These are phyloP conservation scores for Tricholoma sp. DNA, from an alignment of 768 basidiomycete species.

Conservation along the genomic window DNA sequence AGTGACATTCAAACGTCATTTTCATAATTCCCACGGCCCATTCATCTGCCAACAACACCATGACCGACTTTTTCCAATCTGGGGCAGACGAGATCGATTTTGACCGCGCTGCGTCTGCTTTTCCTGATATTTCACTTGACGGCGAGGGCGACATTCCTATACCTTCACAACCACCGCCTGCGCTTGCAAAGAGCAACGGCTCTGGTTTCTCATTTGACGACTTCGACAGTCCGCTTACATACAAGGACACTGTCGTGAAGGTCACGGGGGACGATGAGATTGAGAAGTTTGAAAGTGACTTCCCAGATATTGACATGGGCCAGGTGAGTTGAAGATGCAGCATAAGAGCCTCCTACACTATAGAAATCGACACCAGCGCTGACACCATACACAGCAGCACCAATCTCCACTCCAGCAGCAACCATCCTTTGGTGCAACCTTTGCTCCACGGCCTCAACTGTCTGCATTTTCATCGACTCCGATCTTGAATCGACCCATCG, in stretches of 20 bases:
- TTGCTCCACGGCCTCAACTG: slow-evolving; percentile 74
- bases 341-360: neutral
- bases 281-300: slow-evolving; percentile 80
- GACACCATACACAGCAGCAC: slow-evolving; percentile 19
- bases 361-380: neutral
- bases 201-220: slow-evolving; percentile 61
- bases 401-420: slow-evolving; percentile 29
- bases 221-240: slow-evolving; percentile 47
- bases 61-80: slow-evolving; percentile 25
- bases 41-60: slow-evolving; percentile 13
- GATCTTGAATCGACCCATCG: slow-evolving; percentile 59
- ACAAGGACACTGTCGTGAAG: slow-evolving; percentile 51
- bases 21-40: slow-evolving; percentile 17
- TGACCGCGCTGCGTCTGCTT: slow-evolving; percentile 74
- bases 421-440: slow-evolving; percentile 46
- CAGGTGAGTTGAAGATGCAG: slow-evolving; percentile 23
- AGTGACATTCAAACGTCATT: too few relatives aligned
- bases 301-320: slow-evolving; percentile 68
- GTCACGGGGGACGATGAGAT: slow-evolving; percentile 85
- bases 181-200: slow-evolving; percentile 25
- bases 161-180: slow-evolving; percentile 24
- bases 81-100: slow-evolving; percentile 67
- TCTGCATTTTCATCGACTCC: slow-evolving; percentile 69
- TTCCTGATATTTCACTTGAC: slow-evolving; percentile 81
- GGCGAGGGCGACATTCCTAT: slow-evolving; percentile 51